Evolutionary conservation across 305 asterid species (phyloP), one percentile per base, ranked within the genome.

Genomic region (Ajuga reptans): DNA sequence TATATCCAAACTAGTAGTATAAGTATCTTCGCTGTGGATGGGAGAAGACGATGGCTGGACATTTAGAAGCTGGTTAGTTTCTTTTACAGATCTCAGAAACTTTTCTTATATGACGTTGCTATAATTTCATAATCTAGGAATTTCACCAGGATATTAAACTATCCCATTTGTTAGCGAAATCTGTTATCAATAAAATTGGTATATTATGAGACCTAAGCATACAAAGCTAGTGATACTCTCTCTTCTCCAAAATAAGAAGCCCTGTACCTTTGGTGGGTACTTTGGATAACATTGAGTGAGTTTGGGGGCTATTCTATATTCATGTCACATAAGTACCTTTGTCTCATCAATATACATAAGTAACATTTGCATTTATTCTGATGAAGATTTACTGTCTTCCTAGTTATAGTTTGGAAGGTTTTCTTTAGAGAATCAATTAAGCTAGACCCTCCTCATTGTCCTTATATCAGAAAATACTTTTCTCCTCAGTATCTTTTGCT

Each of bases 11-110:
- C 89, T 8, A 78, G 84, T 46, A 87, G 87, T 10, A 84, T 90
- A 76, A 90, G 96, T 55, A 84, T 93, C 80, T 83, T 91, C 68
- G 97, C 97, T 27, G 91, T 90, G 99, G 99, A 93, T 81, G 99
- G 99, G 75, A 85, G 96, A 85, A 87, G 96, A 68, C 86, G 99
- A 60, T 93, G 97, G 99, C 73, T 93, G 87, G 99, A 93, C 88
- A 87, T 93, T 80, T 86, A 87, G 62, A 87, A 86, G 81, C 90
- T 89, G 90, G 99, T 93, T 68, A 84, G 89, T 77, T 61, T 79
- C 78, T 66, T 66, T 62, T 68, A 34, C 68, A 11, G 74, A 47
- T 54, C 75, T 79, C 64, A 80, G 36, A 49, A 60, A 50, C 34
- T 61, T 61, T 29, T 62, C 54, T 43, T 17, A n/a, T 41, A 42